Evolutionary conservation across 129 eudicot genomes (phyloP).

Genomic region (Helianthus tuberosus): DNA sequence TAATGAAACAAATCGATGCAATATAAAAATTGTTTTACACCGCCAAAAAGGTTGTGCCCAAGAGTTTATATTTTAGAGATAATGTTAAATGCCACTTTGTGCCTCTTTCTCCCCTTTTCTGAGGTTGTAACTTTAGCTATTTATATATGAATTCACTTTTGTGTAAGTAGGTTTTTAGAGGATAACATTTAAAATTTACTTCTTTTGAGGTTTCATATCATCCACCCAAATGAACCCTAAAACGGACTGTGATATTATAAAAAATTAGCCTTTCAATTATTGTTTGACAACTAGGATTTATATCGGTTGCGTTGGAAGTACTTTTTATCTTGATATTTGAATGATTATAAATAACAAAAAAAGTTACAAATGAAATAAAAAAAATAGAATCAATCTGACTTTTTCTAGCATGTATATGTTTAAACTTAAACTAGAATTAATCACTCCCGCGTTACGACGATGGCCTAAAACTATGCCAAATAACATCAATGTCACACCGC

Average conservation of each 20-base stretch:
- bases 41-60: conserved; percentile 30
- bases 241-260: conserved; percentile 19
- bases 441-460: too few species aligned
- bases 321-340: too few species aligned
- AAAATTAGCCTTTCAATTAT: conserved; percentile 7
- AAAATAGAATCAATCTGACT: too few species aligned
- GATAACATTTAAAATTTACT: conserved; percentile 34
- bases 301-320: conserved; percentile 13
- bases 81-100: conserved; percentile 37
- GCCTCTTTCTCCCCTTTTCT: conserved; percentile 14
- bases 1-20: neutral
- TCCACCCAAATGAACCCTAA: conserved; percentile 26
- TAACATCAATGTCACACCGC: too few species aligned
- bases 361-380: too few species aligned
- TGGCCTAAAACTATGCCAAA: too few species aligned
- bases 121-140: conserved; percentile 35
- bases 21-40: conserved; percentile 28
- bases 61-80: conserved; percentile 30
- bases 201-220: conserved; percentile 28
- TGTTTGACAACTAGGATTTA: conserved; percentile 30
- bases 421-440: too few species aligned
- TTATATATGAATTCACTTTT: conserved; percentile 22
- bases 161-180: conserved; percentile 25
- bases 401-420: too few species aligned
- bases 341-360: too few species aligned